Conservation (phyloP, 805 yeast species). For the Lipomyces mesembrius region DNA sequence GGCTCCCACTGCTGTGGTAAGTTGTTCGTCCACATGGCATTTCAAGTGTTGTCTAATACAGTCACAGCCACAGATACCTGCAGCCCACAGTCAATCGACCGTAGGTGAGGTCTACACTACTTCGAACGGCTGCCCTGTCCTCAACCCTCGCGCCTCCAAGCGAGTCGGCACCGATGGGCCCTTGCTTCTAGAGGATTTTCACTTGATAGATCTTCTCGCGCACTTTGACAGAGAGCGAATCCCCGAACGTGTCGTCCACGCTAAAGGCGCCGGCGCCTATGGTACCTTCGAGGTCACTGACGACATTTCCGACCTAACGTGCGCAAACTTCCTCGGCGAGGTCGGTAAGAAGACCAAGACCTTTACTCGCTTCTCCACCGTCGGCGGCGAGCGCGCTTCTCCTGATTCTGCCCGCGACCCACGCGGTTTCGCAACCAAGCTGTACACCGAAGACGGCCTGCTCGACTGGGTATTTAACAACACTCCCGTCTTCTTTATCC, state of each 20-base stretch:
- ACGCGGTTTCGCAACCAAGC: slow-evolving; percentile 68
- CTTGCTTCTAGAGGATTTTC: slow-evolving; percentile 60
- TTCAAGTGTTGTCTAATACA: not conserved
- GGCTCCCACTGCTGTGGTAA: slow-evolving; percentile 24
- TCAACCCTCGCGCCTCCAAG: slow-evolving; percentile 60
- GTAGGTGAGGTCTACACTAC: slow-evolving; percentile 49
- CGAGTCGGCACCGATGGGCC: slow-evolving; percentile 62
- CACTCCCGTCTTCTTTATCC: slow-evolving; percentile 68
- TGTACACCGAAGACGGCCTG: slow-evolving; percentile 70
- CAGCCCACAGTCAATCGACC: slow-evolving; percentile 8
- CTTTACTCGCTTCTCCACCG: slow-evolving; percentile 64
- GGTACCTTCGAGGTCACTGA: slow-evolving; percentile 65
- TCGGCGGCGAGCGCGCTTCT: slow-evolving; percentile 70
- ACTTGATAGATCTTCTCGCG: slow-evolving; percentile 59
- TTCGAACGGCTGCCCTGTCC: slow-evolving; percentile 60
- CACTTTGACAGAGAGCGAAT: slow-evolving; percentile 68
- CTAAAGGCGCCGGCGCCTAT: slow-evolving; percentile 68
- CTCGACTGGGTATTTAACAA: slow-evolving; percentile 76
- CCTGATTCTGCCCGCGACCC: slow-evolving; percentile 73
- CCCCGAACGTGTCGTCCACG: slow-evolving; percentile 72
- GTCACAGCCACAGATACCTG: not conserved
- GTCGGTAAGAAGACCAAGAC: slow-evolving; percentile 81
- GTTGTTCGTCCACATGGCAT: not conserved
- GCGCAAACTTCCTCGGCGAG: slow-evolving; percentile 57
- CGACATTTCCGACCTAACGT: slow-evolving; percentile 57